These are phyloP conservation scores for Diacronema lutheri DNA, from an alignment of 78 protist genomes.

Conservation along the genomic window DNA sequence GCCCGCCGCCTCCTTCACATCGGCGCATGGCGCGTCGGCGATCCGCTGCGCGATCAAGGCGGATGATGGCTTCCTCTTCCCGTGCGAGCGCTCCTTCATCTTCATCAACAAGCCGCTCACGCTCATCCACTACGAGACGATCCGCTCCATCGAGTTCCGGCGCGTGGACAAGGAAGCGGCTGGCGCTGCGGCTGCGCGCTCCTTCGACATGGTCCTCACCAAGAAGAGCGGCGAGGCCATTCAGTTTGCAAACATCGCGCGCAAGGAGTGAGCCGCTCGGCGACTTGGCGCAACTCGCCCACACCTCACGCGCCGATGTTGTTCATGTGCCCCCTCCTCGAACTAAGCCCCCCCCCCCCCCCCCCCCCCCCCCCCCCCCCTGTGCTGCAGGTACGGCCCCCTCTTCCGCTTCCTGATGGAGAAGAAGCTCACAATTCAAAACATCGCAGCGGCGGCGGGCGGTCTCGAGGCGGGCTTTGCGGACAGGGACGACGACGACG, in stretches of 20 bases:
- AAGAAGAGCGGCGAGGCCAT: neutral
- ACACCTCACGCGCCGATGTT: too few species aligned
- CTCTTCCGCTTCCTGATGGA: neutral
- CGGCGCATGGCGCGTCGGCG: neutral
- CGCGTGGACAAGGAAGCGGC: neutral
- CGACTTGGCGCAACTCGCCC: too few species aligned
- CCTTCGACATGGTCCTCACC: neutral
- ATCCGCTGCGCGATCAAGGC: slow-evolving; percentile 65
- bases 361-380: too few species aligned
- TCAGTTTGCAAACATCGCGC: neutral
- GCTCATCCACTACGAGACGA: slow-evolving; percentile 29
- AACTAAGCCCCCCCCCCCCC: too few species aligned
- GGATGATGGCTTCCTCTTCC: slow-evolving; percentile 62
- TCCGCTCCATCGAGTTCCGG: neutral
- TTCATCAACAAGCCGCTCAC: slow-evolving; percentile 66
- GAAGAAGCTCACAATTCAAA: neutral
- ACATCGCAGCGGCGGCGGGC: neutral
- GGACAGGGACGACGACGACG: too few species aligned
- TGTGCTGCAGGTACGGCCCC: too few species aligned
- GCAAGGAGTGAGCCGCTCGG: neutral
- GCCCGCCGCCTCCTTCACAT: neutral
- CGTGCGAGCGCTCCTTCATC: slow-evolving; percentile 58
- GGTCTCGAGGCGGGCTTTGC: too few species aligned
- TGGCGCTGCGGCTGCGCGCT: neutral
- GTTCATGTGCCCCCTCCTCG: too few species aligned